Evolutionary conservation across 192 early-diverging fungal species (phyloP), one percentile per base, ranked within the genome.

Genomic region (Coemansia sp.): DNA sequence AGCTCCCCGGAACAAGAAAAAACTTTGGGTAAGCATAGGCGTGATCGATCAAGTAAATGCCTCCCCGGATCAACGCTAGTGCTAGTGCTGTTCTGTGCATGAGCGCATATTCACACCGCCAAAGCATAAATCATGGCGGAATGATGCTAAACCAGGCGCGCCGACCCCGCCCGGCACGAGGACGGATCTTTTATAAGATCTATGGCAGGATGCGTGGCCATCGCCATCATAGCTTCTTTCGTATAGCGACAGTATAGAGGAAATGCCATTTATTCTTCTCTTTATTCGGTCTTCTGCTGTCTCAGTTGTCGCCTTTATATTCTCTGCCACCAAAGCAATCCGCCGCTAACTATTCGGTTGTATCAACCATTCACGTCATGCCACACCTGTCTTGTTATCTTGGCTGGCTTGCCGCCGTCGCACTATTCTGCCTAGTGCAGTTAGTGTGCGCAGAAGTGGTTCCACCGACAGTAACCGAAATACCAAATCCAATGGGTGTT

Each of bases 391-490:
- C 36, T 39, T 17, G 28, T 29, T 8, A 29, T 8, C 28, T 29
- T 29, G 28, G 14, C 36, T 47, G 14, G 15, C 8, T 45, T 8
- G 25, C 28, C 14, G 26, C 15, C 21, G n/a, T 47, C 2, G 47
- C 12, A 6, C 19, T 49, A 30, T 23, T 49, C 19, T 49, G 47
- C 22, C 29, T 21, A 20, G 40, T 31, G 9, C 53, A 12, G 3
- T 3, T n/a, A 8, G 50, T 31, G 1, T 19, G 15, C 3, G 54
- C 55, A 2, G 68, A 71, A 22, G n/a, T 64, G 22, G 63, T 45
- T 4, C 53, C 58, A 9, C 49, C 62, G 14, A 28, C 64, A 5
- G 70, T 55, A 26, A 48, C 51, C 3, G 48, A 42, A 15, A 32
- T 53, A n/a, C 39, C 49, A 10, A 17, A 36, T 1, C 36, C 45